Evolutionary conservation across 2,329 filamentous ascomycete species (phyloP), one percentile per base, ranked within the genome.

Genomic region (Sporothrix sp.): DNA sequence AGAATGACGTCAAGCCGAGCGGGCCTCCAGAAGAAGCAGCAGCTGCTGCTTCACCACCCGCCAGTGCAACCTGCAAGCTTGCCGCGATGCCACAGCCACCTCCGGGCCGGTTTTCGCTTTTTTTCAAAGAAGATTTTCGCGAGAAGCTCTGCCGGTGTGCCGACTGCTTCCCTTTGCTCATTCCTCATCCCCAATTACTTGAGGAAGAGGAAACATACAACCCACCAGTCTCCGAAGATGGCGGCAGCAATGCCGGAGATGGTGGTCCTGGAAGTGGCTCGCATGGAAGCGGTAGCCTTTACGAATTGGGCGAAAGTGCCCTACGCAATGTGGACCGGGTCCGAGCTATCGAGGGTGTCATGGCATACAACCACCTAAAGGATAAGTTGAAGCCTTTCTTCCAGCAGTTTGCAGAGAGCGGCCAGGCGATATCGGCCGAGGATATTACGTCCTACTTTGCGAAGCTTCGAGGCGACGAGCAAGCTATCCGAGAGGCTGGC

Each of bases 371-470:
- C 61, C 85, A 95, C 61, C 76, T 98, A 54, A 93, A 94, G 63
- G 90, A 97, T 62, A 90, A 91, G 63, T 81, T 98, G n/a, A 95
- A 91, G 72, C 83, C 84, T 0, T 97, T 98, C 65, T 80, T 98
- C 61, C 82, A 90, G 67, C 85, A 94, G 38, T 98, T 95, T 64
- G 93, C 93, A 0, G 88, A 96, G 63, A 94, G 84, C 56, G 91
- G 91, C 1, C 73, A 86, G 65, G 82, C 87, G 0, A 90, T 98
- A 20, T 84, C 88, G 1, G 91, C 91, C 1, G 93, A 98, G 63
- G 90, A 97, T 67, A 93, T 98, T 67, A 98, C 96, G 67, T 80
- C 80, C 2, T 95, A 96, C 65, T 98, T 98, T 75, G 91, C 91
- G 47, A 91, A 93, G 70, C 68, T 98, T 58, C 78, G 93, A 56